Percentiles rank a stretch among this genome's conserved stretches.
phyloP scores from a whole-genome alignment of 352 stramenopile species.

The Globisporangium perplexum region DNA sequence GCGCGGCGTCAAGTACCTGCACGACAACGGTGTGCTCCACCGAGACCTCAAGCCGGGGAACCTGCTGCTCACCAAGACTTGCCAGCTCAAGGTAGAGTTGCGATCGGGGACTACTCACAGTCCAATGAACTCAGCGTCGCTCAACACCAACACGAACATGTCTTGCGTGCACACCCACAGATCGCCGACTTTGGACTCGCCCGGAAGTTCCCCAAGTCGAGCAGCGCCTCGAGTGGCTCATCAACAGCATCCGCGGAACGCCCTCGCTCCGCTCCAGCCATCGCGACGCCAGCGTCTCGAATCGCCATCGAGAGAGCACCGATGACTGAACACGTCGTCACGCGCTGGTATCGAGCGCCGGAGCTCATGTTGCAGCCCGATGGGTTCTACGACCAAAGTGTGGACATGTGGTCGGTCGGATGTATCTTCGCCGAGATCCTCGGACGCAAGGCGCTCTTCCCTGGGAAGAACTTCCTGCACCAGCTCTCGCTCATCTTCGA shows the following conservation, averaged over 20 bases:
- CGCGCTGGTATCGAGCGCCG: conserved; percentile 87
- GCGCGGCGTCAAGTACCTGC: conserved; percentile 72
- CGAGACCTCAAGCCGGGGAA: conserved; percentile 84
- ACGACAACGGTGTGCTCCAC: conserved; percentile 74
- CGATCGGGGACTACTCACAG: background rate
- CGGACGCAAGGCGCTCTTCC: conserved; percentile 65
- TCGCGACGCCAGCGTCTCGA: conserved; percentile 4
- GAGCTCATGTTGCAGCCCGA: conserved; percentile 90
- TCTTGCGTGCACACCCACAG: conserved; percentile 1
- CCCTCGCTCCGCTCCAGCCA: conserved; percentile 42
- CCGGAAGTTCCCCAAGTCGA: conserved; percentile 36
- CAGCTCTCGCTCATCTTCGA: conserved; percentile 79
- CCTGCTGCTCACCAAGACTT: conserved; percentile 70
- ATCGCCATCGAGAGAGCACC: conserved; percentile 23
- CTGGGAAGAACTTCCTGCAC: conserved; percentile 77
- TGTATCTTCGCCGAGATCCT: conserved; percentile 83
- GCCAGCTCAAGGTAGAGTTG: conserved; percentile 49
- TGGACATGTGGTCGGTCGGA: conserved; percentile 91
- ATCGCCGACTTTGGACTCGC: conserved; percentile 78
- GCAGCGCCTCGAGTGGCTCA: background rate
- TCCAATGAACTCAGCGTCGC: background rate
- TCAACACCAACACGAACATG: background rate
- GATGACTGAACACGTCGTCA: conserved; percentile 86
- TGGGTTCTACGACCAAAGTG: conserved; percentile 77
- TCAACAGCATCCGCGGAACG: conserved; percentile 16